These are phyloP conservation scores for Lindgomyces ingoldianus DNA, from an alignment of 495 filamentous ascomycete genomes.

Conservation along the genomic window DNA sequence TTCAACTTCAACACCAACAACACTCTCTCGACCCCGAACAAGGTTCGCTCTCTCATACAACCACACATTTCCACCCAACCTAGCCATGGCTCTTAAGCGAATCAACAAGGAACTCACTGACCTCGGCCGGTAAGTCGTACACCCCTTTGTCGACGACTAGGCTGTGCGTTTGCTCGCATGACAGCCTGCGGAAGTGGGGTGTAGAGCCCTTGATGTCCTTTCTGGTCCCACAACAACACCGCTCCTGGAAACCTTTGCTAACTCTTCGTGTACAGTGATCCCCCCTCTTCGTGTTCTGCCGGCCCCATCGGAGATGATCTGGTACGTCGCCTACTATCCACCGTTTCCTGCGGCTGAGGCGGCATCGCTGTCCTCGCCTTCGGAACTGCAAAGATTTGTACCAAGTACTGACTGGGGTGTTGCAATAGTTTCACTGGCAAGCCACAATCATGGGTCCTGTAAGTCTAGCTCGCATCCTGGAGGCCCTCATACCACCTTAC, in stretches of 20 bases:
- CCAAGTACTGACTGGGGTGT: conserved; percentile 4
- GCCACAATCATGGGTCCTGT: conserved; percentile 99
- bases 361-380: conserved; percentile 7
- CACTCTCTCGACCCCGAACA: conserved; percentile 16
- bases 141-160: neutral
- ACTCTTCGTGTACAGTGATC: conserved; percentile 67
- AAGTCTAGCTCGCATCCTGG: conserved; percentile 51
- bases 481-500: neutral
- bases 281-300: conserved; percentile 97
- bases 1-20: conserved; percentile 32
- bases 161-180: conserved; percentile 34
- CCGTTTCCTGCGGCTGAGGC: conserved; percentile 27
- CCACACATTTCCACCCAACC: conserved; percentile 40
- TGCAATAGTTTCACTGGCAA: conserved; percentile 95
- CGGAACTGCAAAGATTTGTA: neutral
- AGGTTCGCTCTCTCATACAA: conserved; percentile 35
- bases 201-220: conserved; percentile 7
- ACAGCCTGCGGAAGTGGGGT: conserved; percentile 37
- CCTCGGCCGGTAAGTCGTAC: conserved; percentile 82
- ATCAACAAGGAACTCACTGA: conserved; percentile 99
- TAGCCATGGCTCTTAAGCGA: conserved; percentile 92
- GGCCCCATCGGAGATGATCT: conserved; percentile 96
- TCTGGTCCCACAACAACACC: conserved; percentile 10
- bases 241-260: conserved; percentile 42
- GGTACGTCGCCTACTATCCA: conserved; percentile 60